Evolutionary conservation across 768 basidiomycete genomes (phyloP), one percentile per base, ranked within the genome.

Genomic region (Gymnopilus junonius): DNA sequence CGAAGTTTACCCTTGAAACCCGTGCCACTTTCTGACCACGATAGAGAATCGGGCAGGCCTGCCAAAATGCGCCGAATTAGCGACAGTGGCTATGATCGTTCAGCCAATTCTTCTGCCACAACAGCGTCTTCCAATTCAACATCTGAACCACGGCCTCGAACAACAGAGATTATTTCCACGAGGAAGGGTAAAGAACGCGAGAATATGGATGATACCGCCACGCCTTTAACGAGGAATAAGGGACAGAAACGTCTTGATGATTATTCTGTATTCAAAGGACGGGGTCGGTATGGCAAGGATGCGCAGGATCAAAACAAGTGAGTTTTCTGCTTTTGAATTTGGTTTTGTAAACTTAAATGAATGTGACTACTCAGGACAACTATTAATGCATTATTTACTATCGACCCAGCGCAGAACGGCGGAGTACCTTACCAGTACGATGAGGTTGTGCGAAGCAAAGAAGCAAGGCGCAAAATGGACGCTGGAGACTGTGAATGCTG

Each of bases 401-500:
- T 96, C 55, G 81, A 92, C 65, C 84, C 87, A 3, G 75, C 76
- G 8, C 78, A 75, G 35, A 97, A 97, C 71, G 79, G 81, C 0
- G 94, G 93, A 0, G 48, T 86, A 10, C 76, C 79, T 43, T 90
- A 84, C 71, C 87, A 89, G 66, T 97, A 83, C 69, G 90, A 94
- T 45, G 87, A 89, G 53, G 92, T 94, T 15, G 90, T 93, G 12
- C 80, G 94, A 27, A 81, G 79, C 40, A 89, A 83, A 68, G 83
- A 84, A 17, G 84, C 86, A 34, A 80, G 95, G 32, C 82, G 81
- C 66, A 77, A 79, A 55, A 82, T 97, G 81, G 82, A 90, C 54
- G 95, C 84, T 3, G 86, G 82, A 1, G 92, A 94, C 65, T 97
- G 94, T 72, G 91, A 92, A 65, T 90, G 88, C 62, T 97, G 95